Evolutionary conservation across 2,329 filamentous ascomycete species (phyloP).

Genomic region (Arthroderma sp.): DNA sequence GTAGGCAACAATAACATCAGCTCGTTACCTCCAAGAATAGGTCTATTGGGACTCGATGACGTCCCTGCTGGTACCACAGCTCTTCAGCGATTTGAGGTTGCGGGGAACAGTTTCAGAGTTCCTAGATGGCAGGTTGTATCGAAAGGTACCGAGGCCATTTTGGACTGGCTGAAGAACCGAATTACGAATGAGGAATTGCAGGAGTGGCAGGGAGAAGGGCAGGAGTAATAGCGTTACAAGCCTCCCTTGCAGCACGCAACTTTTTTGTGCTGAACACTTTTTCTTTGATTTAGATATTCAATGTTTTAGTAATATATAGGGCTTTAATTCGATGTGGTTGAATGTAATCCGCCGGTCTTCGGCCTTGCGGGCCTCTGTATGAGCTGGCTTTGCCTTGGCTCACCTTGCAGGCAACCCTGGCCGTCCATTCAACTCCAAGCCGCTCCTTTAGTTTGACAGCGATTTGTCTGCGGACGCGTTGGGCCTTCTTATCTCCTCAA

Average conservation of each 20-base stretch:
- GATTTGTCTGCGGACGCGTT: background rate
- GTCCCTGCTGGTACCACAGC: conserved; percentile 30
- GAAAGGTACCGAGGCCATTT: conserved; percentile 71
- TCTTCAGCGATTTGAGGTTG: conserved; percentile 58
- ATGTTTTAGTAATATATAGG: no score
- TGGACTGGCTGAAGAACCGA: conserved; percentile 67
- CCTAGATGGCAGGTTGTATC: conserved; percentile 73
- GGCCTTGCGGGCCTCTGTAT: no score
- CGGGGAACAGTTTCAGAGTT: conserved; percentile 76
- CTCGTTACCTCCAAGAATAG: conserved; percentile 67
- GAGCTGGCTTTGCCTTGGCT: no score
- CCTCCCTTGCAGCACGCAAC: background rate
- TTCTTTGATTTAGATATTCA: no score
- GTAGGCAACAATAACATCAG: conserved; percentile 75
- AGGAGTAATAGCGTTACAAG: conserved; percentile 3
- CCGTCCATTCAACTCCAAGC: no score
- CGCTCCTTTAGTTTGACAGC: no score
- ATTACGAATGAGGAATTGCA: conserved; percentile 43
- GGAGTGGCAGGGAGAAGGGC: conserved; percentile 22
- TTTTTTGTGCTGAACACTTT: background rate
- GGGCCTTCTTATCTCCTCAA: conserved; percentile 28
- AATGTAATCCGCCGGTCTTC: no score
- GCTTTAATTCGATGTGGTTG: no score
- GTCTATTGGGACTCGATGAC: conserved; percentile 53
- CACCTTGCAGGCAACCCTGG: no score